Percentiles rank a stretch among this genome's conserved stretches.
phyloP scores from a whole-genome alignment of 2,329 filamentous ascomycete genomes.

The Penicillium sp. region DNA sequence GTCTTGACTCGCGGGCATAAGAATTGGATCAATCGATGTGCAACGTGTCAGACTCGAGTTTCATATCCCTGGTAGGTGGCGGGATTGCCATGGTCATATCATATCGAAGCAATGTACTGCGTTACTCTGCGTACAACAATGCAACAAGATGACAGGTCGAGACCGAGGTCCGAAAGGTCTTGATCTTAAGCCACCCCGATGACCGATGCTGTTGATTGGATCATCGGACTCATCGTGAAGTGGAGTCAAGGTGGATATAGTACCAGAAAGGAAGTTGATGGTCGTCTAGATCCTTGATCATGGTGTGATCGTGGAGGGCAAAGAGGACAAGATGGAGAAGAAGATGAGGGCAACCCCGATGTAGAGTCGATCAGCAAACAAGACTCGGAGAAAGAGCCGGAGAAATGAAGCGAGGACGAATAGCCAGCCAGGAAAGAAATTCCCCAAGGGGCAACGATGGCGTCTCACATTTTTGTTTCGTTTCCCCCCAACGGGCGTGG shows the following conservation, averaged over 20 bases:
- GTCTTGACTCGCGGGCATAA: conserved; percentile 31
- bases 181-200: conserved; percentile 6
- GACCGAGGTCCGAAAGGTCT: too few relatives aligned
- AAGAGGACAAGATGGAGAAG: not conserved
- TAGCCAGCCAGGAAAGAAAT: not conserved
- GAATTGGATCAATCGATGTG: not conserved
- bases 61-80: too few relatives aligned
- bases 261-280: not conserved
- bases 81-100: too few relatives aligned
- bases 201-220: not conserved
- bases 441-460: conserved; percentile 10
- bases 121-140: not conserved
- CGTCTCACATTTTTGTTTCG: conserved; percentile 25
- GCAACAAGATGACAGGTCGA: not conserved
- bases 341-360: not conserved
- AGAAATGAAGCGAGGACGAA: too few relatives aligned
- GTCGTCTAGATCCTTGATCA: too few relatives aligned
- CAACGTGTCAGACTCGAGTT: too few relatives aligned
- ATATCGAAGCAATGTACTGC: too few relatives aligned
- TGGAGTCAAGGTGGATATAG: conserved; percentile 5
- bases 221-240: not conserved
- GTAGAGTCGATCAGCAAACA: conserved; percentile 6
- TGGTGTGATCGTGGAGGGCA: not conserved
- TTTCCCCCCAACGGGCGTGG: conserved; percentile 13
- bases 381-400: not conserved